Evolutionary conservation across 805 yeast species (phyloP).

Genomic region (Teunomyces pallodes): DNA sequence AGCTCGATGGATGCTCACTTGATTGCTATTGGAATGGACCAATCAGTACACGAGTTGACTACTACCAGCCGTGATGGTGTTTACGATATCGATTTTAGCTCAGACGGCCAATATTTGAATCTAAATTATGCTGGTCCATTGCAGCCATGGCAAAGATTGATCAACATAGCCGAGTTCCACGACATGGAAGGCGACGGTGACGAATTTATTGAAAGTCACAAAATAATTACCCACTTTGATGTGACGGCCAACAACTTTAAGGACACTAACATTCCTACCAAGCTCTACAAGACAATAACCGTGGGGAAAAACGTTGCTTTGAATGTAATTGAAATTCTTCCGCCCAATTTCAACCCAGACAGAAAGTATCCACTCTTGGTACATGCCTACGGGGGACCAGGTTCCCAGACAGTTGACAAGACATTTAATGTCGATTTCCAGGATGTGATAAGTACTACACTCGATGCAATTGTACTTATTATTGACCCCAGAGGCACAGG

Average conservation of each 20-base stretch:
- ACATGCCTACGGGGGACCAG: slow-evolving; percentile 79
- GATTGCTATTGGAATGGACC: slow-evolving; percentile 5
- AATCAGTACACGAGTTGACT: slow-evolving; percentile 7
- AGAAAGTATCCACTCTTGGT: slow-evolving; percentile 62
- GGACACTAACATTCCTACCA: slow-evolving; percentile 51
- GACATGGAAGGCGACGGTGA: slow-evolving; percentile 9
- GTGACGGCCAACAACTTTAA: slow-evolving; percentile 17
- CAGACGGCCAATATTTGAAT: slow-evolving; percentile 21
- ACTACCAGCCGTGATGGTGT: slow-evolving; percentile 11
- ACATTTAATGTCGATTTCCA: slow-evolving; percentile 53
- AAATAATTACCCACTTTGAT: slow-evolving; percentile 17
- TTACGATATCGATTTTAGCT: slow-evolving; percentile 16
- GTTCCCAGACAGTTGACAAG: slow-evolving; percentile 57
- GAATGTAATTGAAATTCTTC: slow-evolving; percentile 61
- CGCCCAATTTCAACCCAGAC: slow-evolving; percentile 49
- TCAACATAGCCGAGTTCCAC: slow-evolving; percentile 17
- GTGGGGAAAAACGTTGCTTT: slow-evolving; percentile 35
- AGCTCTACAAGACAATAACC: slow-evolving; percentile 30
- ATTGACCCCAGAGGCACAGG: slow-evolving; percentile 85
- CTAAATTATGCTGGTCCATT: slow-evolving; percentile 19
- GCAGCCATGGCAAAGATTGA: slow-evolving; percentile 24
- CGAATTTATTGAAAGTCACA: slow-evolving; percentile 11
- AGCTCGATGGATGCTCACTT: slow-evolving; percentile 15
- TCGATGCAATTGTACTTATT: slow-evolving; percentile 60
- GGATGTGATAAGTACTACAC: slow-evolving; percentile 53